A percentile compares a stretch with the other conserved stretches of the same genome.
Conservation (phyloP, 371 early-diverging fungal genomes). For the Saksenaea oblongispora region DNA sequence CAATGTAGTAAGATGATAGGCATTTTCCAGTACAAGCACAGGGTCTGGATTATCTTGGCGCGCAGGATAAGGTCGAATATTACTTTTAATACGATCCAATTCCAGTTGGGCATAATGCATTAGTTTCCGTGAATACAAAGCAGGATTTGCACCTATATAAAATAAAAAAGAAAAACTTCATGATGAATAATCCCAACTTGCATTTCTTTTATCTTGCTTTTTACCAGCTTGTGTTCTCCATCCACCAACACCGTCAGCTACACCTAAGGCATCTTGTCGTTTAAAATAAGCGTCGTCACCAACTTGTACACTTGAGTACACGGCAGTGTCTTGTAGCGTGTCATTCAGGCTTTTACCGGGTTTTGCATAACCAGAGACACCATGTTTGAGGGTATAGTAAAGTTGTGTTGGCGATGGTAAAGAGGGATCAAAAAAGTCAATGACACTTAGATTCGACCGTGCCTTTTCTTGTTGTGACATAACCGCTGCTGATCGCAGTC, state of each 20-base stretch:
- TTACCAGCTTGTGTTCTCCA: conserved; percentile 63
- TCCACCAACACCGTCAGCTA: conserved; percentile 87
- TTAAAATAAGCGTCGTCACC: conserved; percentile 86
- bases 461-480: conserved; percentile 24
- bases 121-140: conserved; percentile 81
- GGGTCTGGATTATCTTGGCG: conserved; percentile 21
- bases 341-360: conserved; percentile 33
- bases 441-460: conserved; percentile 38
- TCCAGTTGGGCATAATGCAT: conserved; percentile 88
- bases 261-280: conserved; percentile 76
- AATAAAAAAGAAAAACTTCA: conserved; percentile 2
- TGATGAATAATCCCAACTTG: neutral
- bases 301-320: conserved; percentile 76
- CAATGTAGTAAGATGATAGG: conserved; percentile 26
- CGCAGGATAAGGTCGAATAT: conserved; percentile 22
- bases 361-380: conserved; percentile 82
- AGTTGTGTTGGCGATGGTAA: conserved; percentile 27
- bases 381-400: conserved; percentile 65
- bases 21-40: conserved; percentile 25
- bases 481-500: conserved; percentile 24
- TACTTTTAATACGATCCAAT: conserved; percentile 63
- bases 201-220: neutral
- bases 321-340: conserved; percentile 66
- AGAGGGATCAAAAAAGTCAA: conserved; percentile 49
- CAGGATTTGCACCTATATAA: conserved; percentile 76